These are phyloP conservation scores for Ophiocordyceps polyrhachis-furcata DNA, from an alignment of 2,329 filamentous ascomycete genomes.

Conservation along the genomic window DNA sequence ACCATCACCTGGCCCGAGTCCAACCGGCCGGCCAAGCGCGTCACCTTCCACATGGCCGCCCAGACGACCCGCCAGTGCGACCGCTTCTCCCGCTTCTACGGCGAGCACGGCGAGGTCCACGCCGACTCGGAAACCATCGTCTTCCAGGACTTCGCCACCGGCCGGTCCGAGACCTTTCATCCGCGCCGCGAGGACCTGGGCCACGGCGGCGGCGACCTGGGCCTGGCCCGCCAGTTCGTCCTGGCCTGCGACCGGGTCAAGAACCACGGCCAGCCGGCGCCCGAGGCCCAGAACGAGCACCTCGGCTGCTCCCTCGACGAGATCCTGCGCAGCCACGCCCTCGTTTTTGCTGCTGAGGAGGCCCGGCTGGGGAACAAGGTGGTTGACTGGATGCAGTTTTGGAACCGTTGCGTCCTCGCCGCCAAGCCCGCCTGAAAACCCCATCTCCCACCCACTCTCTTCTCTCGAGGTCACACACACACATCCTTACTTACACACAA, in stretches of 20 bases:
- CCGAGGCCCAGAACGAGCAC: constrained; percentile 53
- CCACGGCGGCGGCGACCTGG: constrained; percentile 21
- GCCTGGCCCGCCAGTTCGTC: constrained; percentile 67
- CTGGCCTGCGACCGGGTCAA: constrained; percentile 65
- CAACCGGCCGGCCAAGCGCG: constrained; percentile 56
- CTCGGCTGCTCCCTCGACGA: constrained; percentile 78
- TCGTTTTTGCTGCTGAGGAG: constrained; percentile 89
- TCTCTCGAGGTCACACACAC: too few relatives aligned
- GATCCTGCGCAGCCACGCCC: constrained; percentile 70
- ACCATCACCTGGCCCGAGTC: constrained; percentile 69
- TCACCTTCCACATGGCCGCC: constrained; percentile 85
- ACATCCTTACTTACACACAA: neutral
- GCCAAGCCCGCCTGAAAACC: neutral
- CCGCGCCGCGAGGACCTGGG: constrained; percentile 17
- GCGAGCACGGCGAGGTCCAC: constrained; percentile 66
- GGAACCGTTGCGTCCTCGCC: constrained; percentile 25
- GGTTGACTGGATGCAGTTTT: constrained; percentile 62
- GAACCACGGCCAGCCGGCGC: constrained; percentile 44
- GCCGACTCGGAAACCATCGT: constrained; percentile 67
- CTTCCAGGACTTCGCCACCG: constrained; percentile 39
- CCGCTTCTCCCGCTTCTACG: constrained; percentile 70
- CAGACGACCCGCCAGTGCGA: constrained; percentile 77
- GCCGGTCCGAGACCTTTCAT: constrained; percentile 12
- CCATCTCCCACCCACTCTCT: neutral
- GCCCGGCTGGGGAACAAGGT: constrained; percentile 52